Evolutionary conservation across 2,329 filamentous ascomycete genomes (phyloP), one percentile per base, ranked within the genome.

Genomic region (Aspergillus sojae): DNA sequence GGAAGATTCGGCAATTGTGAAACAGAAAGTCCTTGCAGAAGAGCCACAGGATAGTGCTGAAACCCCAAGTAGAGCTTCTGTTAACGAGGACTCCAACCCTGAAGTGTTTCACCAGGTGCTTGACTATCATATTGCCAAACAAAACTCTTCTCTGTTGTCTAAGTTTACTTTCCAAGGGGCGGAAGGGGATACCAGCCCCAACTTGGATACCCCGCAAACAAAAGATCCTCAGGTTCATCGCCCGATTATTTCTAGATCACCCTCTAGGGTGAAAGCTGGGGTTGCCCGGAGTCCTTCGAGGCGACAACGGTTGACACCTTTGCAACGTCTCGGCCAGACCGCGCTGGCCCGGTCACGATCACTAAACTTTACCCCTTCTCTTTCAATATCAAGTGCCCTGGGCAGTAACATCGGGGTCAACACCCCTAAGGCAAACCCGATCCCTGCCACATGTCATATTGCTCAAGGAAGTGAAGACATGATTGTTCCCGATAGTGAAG

Each of bases 401-500:
- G 34, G 11, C 2, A 54, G 16, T 7, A n/a, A 23, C n/a, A 10
- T n/a, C 10, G 30, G 10, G 19, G 14, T n/a, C 11, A 32, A 11
- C 54, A 57, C 32, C 19, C 14, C 21, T 4, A 16, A 19, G 45
- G 32, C 26, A 41, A 30, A 34, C 23, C 19, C 21, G 23, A 19
- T 36, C 10, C 28, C 41, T 21, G 19, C 23, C 28, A 34, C 10
- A 30, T n/a, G 36, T 3, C 14, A 53, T 32, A 45, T 5, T 10
- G 3, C 34, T 50, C 74, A 75, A 52, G 84, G 84, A 2, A 86
- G 84, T 63, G 84, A 86, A 67, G 84, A 86, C 67, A 69, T 81
- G 43, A 80, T 86, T 23, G 71, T 85, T 45, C 82, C 81, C 23
- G 78, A 82, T 62, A 85, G 82, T 57, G 83, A 85, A 48, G 81